A percentile compares a stretch with the other conserved stretches of the same genome.
Evolutionary conservation across 495 filamentous ascomycete species (phyloP).

Genomic region (Penicillium coprophilum): DNA sequence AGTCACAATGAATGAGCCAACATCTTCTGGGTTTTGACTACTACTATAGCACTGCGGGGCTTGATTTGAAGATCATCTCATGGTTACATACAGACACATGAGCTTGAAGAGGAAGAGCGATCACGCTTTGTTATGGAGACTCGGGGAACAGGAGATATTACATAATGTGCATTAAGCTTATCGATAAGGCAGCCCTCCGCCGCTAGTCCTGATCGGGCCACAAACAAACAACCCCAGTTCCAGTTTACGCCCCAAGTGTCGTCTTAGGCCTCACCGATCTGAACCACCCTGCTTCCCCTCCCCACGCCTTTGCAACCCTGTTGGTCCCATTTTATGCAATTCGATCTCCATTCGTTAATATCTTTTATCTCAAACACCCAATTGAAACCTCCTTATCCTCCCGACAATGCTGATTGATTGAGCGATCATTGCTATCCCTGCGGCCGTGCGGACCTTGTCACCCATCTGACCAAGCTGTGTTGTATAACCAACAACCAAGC

Average conservation of each 20-base stretch:
- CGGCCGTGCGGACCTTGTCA: constrained; percentile 23
- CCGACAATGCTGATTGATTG: constrained; percentile 20
- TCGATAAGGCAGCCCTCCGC: constrained; percentile 37
- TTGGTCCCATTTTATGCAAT: neutral
- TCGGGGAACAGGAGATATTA: constrained; percentile 8
- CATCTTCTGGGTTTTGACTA: neutral
- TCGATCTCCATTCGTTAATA: neutral
- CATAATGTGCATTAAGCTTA: constrained; percentile 44
- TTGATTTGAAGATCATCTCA: neutral
- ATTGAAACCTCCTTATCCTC: constrained; percentile 2
- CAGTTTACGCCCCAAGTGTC: constrained; percentile 7
- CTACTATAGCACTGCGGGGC: neutral
- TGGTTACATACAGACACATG: neutral
- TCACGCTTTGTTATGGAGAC: neutral
- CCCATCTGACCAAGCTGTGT: constrained; percentile 16
- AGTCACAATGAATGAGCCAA: neutral
- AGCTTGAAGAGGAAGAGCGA: neutral
- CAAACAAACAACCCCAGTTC: constrained; percentile 42
- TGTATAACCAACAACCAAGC: constrained; percentile 5
- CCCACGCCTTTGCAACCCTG: constrained; percentile 6
- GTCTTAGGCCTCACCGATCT: constrained; percentile 42
- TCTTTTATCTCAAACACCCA: neutral
- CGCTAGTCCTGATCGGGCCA: constrained; percentile 40
- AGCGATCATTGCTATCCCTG: constrained; percentile 13
- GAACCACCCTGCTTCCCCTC: constrained; percentile 17